Evolutionary conservation across 768 basidiomycete species (phyloP), one percentile per base, ranked within the genome.

Genomic region (Chlorophyllum brunneum): DNA sequence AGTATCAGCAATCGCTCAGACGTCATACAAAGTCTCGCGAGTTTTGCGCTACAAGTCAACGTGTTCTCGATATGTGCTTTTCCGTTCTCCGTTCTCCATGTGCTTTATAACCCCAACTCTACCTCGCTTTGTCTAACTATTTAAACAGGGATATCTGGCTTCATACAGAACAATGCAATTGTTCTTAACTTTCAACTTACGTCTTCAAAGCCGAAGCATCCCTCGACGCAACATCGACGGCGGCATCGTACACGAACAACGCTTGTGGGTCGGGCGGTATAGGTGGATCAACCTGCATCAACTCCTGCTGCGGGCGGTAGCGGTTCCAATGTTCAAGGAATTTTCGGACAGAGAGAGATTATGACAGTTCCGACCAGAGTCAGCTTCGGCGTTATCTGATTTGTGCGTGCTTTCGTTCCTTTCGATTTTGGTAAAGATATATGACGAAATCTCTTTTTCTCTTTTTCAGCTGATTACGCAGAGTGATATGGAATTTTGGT

Each of bases 131-230:
- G 22, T 29, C 2, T 2, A 15, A 30, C 43, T 44, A 11, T 24
- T 22, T n/a, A 18, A 29, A n/a, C n/a, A n/a, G n/a, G n/a, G n/a
- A n/a, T n/a, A 15, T 22, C 24, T 30, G 92, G 91, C 79, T 94
- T 31, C 79, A 93, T 34, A 78, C 94, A 55, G 91, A 94, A 69
- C 88, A 92, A 67, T 75, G 81, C 54, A 92, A 90, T 66, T 94
- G 92, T 66, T 72, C 87, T 2, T 90, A 93, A 61, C 79, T 97
- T 30, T 78, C 87, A 6, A 93, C 89, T n/a, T 95, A 97, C 64
- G 83, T 97, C 24, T 92, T 87, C 80, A 97, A 97, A 68, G 92
- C 93, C n/a, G 94, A 97, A 55, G 85, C 91, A 0, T 88, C 92
- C 0, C 75, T 97, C 22, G 93, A 95, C 34, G 81, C 82, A 2